These are phyloP conservation scores for Tylopilus sp. DNA, from an alignment of 1,284 basidiomycete species.

Conservation along the genomic window DNA sequence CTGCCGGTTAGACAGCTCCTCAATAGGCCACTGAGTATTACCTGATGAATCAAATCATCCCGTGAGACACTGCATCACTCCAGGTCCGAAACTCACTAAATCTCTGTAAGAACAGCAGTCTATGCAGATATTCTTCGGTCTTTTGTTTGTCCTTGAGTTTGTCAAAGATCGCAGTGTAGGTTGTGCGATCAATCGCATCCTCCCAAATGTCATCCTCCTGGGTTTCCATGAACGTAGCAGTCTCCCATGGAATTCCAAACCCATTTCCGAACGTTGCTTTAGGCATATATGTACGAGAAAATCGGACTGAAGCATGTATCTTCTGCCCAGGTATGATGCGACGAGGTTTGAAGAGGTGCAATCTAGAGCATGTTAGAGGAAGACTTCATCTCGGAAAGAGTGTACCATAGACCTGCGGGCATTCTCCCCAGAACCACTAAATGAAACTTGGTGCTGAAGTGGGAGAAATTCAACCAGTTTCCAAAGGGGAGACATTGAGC, in stretches of 20 bases:
- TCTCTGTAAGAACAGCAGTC: conserved; percentile 20
- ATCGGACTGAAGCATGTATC: conserved; percentile 30
- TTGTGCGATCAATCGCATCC: conserved; percentile 19
- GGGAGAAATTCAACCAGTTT: conserved; percentile 32
- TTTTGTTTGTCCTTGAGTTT: too few species aligned
- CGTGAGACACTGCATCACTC: too few species aligned
- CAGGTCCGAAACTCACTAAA: conserved; percentile 12
- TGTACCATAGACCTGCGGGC: too few species aligned
- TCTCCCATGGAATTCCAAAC: conserved; percentile 22
- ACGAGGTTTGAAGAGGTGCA: conserved; percentile 21
- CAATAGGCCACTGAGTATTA: conserved; percentile 5
- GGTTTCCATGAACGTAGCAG: conserved; percentile 21
- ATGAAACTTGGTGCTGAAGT: conserved; percentile 28
- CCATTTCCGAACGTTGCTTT: conserved; percentile 23
- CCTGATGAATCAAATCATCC: neutral
- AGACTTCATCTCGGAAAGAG: too few species aligned
- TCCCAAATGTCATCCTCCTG: conserved; percentile 23
- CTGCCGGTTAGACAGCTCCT: conserved; percentile 10
- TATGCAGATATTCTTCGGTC: conserved; percentile 24
- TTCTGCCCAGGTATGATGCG: conserved; percentile 32
- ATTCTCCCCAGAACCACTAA: conserved; percentile 16
- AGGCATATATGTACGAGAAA: conserved; percentile 18
- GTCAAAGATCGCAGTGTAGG: too few species aligned
- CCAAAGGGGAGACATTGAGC: conserved; percentile 33
- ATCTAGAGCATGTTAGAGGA: neutral